Evolutionary conservation across 768 basidiomycete species (phyloP).

Genomic region (Boletus coccyginus): DNA sequence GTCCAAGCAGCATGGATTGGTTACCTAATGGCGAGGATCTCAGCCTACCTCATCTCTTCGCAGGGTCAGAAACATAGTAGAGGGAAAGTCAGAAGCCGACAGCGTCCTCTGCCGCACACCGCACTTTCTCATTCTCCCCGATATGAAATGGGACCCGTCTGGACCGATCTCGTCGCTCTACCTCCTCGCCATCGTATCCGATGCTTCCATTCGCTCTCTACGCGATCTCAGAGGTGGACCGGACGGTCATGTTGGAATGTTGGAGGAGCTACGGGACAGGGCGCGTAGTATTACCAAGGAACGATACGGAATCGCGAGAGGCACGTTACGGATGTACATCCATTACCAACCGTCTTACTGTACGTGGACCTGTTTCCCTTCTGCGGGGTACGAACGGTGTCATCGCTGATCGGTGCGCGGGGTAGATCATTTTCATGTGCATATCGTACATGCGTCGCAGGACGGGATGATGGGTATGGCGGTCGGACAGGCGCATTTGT

Average conservation of each 20-base stretch:
- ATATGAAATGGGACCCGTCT: slow-evolving; percentile 96
- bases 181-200: slow-evolving; percentile 73
- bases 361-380: slow-evolving; percentile 34
- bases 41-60: not conserved
- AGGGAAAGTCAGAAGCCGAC: slow-evolving; percentile 69
- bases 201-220: slow-evolving; percentile 61
- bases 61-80: slow-evolving; percentile 87
- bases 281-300: slow-evolving; percentile 51
- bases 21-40: too few species aligned
- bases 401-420: not conserved
- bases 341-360: slow-evolving; percentile 98
- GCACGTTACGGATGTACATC: slow-evolving; percentile 73
- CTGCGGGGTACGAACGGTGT: not conserved
- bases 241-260: slow-evolving; percentile 58
- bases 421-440: slow-evolving; percentile 91
- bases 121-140: slow-evolving; percentile 80
- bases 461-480: slow-evolving; percentile 62
- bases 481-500: slow-evolving; percentile 88
- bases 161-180: slow-evolving; percentile 67
- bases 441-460: slow-evolving; percentile 77
- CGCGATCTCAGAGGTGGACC: slow-evolving; percentile 60
- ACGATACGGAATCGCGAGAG: slow-evolving; percentile 63
- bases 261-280: slow-evolving; percentile 61
- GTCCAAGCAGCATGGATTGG: not conserved
- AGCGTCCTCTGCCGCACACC: slow-evolving; percentile 64